Evolutionary conservation across 768 basidiomycete species (phyloP), one percentile per base, ranked within the genome.

Genomic region (Collybia nuda): DNA sequence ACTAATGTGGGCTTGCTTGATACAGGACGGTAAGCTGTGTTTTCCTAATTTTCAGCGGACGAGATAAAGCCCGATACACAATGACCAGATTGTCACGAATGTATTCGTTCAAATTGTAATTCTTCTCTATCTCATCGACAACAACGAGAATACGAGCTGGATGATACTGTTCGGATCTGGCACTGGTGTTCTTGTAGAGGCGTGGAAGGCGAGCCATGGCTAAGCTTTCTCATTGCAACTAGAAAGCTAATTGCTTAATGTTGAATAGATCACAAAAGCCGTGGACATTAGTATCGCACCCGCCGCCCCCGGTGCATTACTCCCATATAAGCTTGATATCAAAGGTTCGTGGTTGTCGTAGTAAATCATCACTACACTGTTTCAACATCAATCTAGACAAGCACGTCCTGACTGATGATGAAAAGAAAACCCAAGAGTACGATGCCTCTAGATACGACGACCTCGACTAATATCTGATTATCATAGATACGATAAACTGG

Each of bases 371-470:
- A 50, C 43, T 51, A 54, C 29, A 53, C 29, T 37, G 41, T 53
- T 39, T 28, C 40, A 42, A 35, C 43, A 37, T 45, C 45, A 12
- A 14, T 35, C 32, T 77, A 79, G 97, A 98, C 75, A 98, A 98
- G 68, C 94, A 98, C 63, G 86, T 94, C 45, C 78, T 98, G n/a
- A 90, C 79, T 56, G 95, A 97, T 62, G 95, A 98, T 62, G 97
- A 99, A 73, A 94, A 90, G 77, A 95, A 89, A 71, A 98, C 96
- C 8, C 94, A 98, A 67, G 93, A 98, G 86, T 97, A 73, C 84
- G 68, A n/a, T 51, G 11, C 18, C 35, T 21, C 29, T 21, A 19
- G 44, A 50, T 15, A 43, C 40, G 14, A 24, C 26, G 47, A 24
- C 35, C 9, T 37, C 12, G 15, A 24, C 32, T 51, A 38, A 53